Evolutionary conservation across 2,329 filamentous ascomycete species (phyloP), one percentile per base, ranked within the genome.

Genomic region (Whalleya microplaca): DNA sequence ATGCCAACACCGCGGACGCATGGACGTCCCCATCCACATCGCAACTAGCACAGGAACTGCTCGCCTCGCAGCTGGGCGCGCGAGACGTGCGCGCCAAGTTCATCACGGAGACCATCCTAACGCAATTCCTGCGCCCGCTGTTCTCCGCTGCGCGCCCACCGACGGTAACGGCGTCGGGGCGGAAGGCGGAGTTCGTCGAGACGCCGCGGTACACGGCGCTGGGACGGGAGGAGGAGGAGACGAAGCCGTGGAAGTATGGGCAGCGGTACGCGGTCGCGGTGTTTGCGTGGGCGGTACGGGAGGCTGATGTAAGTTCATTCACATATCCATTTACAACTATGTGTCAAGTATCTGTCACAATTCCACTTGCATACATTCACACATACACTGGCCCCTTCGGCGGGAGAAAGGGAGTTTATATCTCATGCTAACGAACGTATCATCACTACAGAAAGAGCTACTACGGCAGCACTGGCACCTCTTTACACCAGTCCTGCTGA

Each of bases 401-500:
- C n/a, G n/a, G n/a, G n/a, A n/a, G n/a, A n/a, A n/a, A n/a, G n/a
- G n/a, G n/a, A n/a, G n/a, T n/a, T n/a, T n/a, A n/a, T n/a, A 51
- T 44, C 6, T 27, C 42, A 23, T n/a, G 8, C 32, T 27, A 42
- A 40, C 43, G 29, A 51, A 48, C 44, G 10, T 6, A 48, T n/a
- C 5, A 51, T 58, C n/a, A n/a, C 4, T 9, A 47, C 50, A 84
- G 79, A 62, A 70, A 48, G 32, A 66, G 1, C 68, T 79, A 7
- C 72, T 89, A 9, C 73, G 80, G 59, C 69, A 77, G 10, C 75
- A 86, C 64, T 94, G 90, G 88, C 84, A 85, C 2, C 75, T 90
- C 7, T 83, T 89, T 56, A 81, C 87, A 1, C 91, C 91, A 1
- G 85, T 88, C 0, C 75, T 94, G 2, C 78, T 94, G 4, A 84